These are phyloP conservation scores for Trichoderma sp. DNA, from an alignment of 2,329 filamentous ascomycete genomes.

Conservation along the genomic window DNA sequence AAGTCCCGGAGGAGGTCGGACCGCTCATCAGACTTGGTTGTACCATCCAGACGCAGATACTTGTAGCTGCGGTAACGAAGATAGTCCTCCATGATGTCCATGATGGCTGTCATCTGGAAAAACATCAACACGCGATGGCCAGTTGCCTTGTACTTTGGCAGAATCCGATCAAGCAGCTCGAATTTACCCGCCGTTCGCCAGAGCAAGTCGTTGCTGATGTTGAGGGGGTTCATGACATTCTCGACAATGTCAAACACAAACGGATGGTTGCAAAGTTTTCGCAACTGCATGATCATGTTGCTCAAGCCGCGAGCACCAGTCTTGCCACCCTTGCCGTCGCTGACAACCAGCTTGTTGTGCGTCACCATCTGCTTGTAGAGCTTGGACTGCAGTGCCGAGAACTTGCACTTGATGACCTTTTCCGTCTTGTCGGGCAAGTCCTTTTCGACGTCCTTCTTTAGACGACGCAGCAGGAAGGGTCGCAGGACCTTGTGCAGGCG, in stretches of 20 bases:
- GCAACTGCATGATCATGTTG: constrained; percentile 99
- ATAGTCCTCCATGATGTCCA: constrained; percentile 99
- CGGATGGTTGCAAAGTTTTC: constrained; percentile 98
- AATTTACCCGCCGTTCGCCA: constrained; percentile 98
- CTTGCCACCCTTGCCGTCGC: constrained; percentile 94
- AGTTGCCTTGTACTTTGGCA: constrained; percentile 89
- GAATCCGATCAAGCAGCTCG: constrained; percentile 85
- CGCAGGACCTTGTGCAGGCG: constrained; percentile 97
- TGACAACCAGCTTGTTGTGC: constrained; percentile 91
- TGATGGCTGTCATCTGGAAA: constrained; percentile 99
- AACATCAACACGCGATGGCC: constrained; percentile 98
- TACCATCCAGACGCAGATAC: constrained; percentile 92
- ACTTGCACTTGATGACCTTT: constrained; percentile 98
- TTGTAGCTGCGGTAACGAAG: constrained; percentile 78
- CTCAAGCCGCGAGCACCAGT: constrained; percentile 90
- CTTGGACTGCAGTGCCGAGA: constrained; percentile 89
- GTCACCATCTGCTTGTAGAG: constrained; percentile 97
- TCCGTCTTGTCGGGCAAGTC: constrained; percentile 98
- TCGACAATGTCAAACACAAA: constrained; percentile 99
- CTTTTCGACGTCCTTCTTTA: constrained; percentile 99
- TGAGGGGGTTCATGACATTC: constrained; percentile 93
- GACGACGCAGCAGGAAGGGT: constrained; percentile 93
- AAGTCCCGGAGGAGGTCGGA: constrained; percentile 87
- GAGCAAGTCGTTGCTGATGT: constrained; percentile 84
- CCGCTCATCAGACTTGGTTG: constrained; percentile 95